Base-by-base conservation (phyloP, 495 filamentous ascomycete genomes). In the Neurospora sp. region DNA sequence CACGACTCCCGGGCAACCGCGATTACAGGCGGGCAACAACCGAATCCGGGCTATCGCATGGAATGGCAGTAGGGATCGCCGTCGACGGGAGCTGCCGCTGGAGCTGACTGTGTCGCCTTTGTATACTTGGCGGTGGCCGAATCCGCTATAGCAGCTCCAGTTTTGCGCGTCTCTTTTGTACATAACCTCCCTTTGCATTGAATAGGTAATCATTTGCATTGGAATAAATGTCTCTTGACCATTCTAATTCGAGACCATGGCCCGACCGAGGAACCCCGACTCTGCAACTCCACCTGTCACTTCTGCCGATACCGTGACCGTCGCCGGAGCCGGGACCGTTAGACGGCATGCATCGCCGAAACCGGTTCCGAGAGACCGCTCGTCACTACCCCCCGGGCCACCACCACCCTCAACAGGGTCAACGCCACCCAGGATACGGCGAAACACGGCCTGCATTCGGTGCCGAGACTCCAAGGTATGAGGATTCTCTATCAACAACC, bases 381-480 rank as follows among this genome's bases (percentile, higher is more conserved):
- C 22, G 48, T 61, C 48, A 61, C 20, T 22, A 20, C 18, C 46
- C 46, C 46, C 46, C 8, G 46, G 46, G n/a, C 46, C n/a, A 61
- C 48, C 48, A 59, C 48, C 48, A 61, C 48, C 48, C 5, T 61
- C 53, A 61, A 31, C 53, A 31, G 53, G 27, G 3, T 61, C 53
- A 35, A 66, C 73, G 40, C 74, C 74, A 38, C 69, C 68, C 8
- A 78, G 82, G 41, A 83, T 84, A 68, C 79, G 82, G 73, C 78
- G 82, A 66, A 84, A 84, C 69, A 82, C 82, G 11, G 82, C 82
- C 22, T 84, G 82, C 71, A 81, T 82, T 44, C 78, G 80, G 44
- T 84, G 82, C 73, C 80, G 82, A 20, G 82, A 84, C 76, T 81
- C 82, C 22, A 84, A 84, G 77, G 82, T 83, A 73, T 48, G 76